These are phyloP conservation scores for Penicillium sp. DNA, from an alignment of 2,329 filamentous ascomycete species.

Conservation along the genomic window DNA sequence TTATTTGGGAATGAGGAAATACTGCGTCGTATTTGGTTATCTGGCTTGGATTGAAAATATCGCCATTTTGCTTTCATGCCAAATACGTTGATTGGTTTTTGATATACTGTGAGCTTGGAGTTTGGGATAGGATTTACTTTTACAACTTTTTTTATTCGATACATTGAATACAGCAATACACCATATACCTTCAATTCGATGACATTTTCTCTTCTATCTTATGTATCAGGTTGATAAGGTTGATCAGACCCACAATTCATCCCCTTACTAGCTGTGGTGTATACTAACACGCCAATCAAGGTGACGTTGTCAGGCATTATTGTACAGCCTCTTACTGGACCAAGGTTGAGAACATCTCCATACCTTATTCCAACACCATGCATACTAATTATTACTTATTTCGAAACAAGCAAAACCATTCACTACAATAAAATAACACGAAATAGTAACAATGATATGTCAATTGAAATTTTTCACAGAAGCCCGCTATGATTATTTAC, in stretches of 20 bases:
- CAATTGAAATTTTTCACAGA: not conserved
- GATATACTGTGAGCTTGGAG: not conserved
- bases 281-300: not conserved
- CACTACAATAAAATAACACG: not conserved
- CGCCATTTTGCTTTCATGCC: too few relatives aligned
- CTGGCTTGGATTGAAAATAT: too few relatives aligned
- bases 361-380: not conserved
- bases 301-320: not conserved
- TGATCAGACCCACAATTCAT: too few relatives aligned
- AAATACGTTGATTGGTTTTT: too few relatives aligned
- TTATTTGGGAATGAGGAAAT: conserved; percentile 4
- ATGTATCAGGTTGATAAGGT: too few relatives aligned
- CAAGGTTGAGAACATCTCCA: not conserved
- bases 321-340: not conserved
- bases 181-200: too few relatives aligned
- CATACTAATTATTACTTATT: not conserved
- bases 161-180: too few relatives aligned
- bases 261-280: too few relatives aligned
- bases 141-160: too few relatives aligned
- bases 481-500: conserved; percentile 2
- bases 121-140: not conserved
- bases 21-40: too few relatives aligned
- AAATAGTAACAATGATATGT: not conserved
- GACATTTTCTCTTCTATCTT: too few relatives aligned
- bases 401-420: not conserved